Percentiles rank a stretch among this genome's conserved stretches.
These are phyloP conservation scores for Pythium diclinum DNA, from an alignment of 352 stramenopile genomes.

Conservation along the genomic window DNA sequence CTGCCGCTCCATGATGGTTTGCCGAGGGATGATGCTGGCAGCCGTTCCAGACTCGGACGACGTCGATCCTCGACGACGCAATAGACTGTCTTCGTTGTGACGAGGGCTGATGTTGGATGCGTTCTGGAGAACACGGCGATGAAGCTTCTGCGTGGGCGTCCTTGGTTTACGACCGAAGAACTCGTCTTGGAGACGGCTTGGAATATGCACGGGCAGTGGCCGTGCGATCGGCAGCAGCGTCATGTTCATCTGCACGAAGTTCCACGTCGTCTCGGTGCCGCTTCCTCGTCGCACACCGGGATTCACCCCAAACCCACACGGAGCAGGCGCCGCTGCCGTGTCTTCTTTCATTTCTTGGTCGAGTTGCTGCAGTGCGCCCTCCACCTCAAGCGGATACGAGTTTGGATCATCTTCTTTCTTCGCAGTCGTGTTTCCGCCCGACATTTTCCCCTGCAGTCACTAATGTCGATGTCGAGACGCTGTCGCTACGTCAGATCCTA, in stretches of 20 bases:
- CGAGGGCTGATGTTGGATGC: slow-evolving; percentile 69
- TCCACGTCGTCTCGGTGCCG: slow-evolving; percentile 47
- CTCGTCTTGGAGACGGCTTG: slow-evolving; percentile 47
- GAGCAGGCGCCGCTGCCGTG: background rate
- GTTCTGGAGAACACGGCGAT: slow-evolving; percentile 45
- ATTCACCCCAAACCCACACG: background rate
- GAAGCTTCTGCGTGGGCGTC: slow-evolving; percentile 64
- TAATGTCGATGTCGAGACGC: slow-evolving; percentile 4
- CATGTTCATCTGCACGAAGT: slow-evolving; percentile 88
- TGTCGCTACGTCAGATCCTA: background rate
- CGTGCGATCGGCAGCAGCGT: slow-evolving; percentile 71
- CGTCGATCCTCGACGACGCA: slow-evolving; percentile 17
- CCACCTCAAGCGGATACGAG: background rate
- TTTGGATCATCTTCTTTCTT: background rate
- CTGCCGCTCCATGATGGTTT: slow-evolving; percentile 6
- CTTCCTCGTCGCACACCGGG: background rate
- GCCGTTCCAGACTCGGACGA: slow-evolving; percentile 11
- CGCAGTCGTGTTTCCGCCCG: background rate
- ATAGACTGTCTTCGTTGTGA: slow-evolving; percentile 32
- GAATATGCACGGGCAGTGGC: slow-evolving; percentile 52
- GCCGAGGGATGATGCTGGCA: slow-evolving; percentile 8
- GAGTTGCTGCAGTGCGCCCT: slow-evolving; percentile 3
- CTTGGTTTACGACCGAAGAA: slow-evolving; percentile 43
- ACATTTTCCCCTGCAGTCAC: slow-evolving; percentile 12
- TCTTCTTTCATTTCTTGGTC: slow-evolving; percentile 24